These are phyloP conservation scores for Candolleomyces efflorescens DNA, from an alignment of 768 basidiomycete genomes.

Conservation along the genomic window DNA sequence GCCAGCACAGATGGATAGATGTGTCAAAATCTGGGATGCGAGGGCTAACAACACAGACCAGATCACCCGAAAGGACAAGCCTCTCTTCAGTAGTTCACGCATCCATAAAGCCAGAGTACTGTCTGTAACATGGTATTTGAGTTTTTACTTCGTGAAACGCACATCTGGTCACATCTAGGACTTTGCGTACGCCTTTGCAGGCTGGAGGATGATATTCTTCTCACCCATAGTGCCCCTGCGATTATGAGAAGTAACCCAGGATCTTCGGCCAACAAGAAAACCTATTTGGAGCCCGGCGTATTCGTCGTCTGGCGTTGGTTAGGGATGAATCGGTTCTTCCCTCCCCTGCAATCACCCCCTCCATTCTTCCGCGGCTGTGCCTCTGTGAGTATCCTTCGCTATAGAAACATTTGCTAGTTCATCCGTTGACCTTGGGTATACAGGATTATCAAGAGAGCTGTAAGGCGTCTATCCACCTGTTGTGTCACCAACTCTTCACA, in stretches of 20 bases:
- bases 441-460: conserved; percentile 79
- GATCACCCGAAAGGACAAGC: conserved; percentile 66
- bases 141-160: not conserved
- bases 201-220: conserved; percentile 51
- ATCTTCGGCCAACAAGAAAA: conserved; percentile 19
- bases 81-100: conserved; percentile 62
- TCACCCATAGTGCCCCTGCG: conserved; percentile 52
- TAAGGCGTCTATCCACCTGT: conserved; percentile 34
- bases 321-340: conserved; percentile 60
- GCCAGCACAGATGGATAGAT: conserved; percentile 56
- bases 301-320: conserved; percentile 68
- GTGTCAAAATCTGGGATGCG: conserved; percentile 72
- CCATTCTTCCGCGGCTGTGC: conserved; percentile 48
- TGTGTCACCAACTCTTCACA: not conserved
- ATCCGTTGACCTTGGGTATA: not conserved
- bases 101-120: conserved; percentile 64
- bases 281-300: conserved; percentile 42
- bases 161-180: not conserved
- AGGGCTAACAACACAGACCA: conserved; percentile 30
- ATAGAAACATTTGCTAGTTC: not conserved
- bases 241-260: conserved; percentile 31
- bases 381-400: conserved; percentile 42
- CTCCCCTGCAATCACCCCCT: conserved; percentile 25
- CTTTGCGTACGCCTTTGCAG: conserved; percentile 25
- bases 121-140: conserved; percentile 56